These are phyloP conservation scores for Coniochaeta ligniaria DNA, from an alignment of 2,329 filamentous ascomycete genomes.

Conservation along the genomic window DNA sequence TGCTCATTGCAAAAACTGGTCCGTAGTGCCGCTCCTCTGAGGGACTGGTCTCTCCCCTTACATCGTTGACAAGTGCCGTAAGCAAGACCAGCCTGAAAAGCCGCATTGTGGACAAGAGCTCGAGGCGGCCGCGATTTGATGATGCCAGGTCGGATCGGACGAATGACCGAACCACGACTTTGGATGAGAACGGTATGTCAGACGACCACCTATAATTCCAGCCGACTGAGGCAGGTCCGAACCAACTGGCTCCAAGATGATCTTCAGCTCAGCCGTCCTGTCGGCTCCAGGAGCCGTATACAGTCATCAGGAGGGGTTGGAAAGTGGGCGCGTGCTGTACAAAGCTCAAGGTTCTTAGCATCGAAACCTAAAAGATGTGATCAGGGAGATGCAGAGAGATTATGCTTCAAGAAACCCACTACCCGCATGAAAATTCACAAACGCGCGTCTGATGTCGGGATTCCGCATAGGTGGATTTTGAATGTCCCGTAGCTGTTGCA, in stretches of 20 bases:
- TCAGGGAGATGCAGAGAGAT: background rate
- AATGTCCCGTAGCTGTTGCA: background rate
- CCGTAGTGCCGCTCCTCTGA: background rate
- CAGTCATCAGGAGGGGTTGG: background rate
- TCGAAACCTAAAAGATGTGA: background rate
- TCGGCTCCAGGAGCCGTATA: background rate
- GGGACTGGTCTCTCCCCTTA: background rate
- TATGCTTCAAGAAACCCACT: background rate
- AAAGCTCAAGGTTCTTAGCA: background rate
- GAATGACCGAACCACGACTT: background rate
- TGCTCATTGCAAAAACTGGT: background rate
- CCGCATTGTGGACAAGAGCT: background rate
- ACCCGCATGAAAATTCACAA: background rate
- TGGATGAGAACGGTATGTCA: background rate
- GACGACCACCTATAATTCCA: too few species aligned
- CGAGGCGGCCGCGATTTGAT: background rate
- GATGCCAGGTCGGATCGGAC: background rate
- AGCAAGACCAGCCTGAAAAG: background rate
- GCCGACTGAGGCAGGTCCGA: too few species aligned
- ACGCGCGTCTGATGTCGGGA: background rate
- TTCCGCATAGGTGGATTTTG: background rate
- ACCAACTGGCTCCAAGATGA: background rate
- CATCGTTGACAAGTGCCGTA: background rate
- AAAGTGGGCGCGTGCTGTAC: too few species aligned
- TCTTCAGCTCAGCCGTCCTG: background rate